Conservation (phyloP, 1,284 basidiomycete species). For the Microbotryomycetes sp. region DNA sequence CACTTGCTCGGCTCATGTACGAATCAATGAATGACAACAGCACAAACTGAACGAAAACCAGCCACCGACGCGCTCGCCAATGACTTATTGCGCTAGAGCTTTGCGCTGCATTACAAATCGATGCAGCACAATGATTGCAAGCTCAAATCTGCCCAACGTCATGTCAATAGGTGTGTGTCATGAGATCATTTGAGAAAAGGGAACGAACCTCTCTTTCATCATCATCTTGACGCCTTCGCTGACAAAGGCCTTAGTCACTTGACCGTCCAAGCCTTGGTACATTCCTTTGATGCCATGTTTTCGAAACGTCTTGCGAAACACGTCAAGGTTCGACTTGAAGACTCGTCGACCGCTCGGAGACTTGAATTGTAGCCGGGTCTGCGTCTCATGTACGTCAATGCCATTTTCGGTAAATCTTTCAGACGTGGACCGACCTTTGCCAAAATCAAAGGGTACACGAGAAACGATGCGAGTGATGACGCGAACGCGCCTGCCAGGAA, state of each 20-base stretch:
- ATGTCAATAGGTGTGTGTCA: neutral
- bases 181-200: no score
- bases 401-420: neutral
- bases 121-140: slow-evolving; percentile 18
- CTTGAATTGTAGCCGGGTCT: slow-evolving; percentile 43
- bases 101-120: neutral
- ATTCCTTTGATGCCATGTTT: slow-evolving; percentile 72
- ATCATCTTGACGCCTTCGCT: slow-evolving; percentile 42
- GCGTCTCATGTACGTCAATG: slow-evolving; percentile 32
- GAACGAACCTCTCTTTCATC: slow-evolving; percentile 41
- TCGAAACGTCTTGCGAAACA: slow-evolving; percentile 46
- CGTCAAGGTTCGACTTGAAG: slow-evolving; percentile 30
- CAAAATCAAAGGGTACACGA: slow-evolving; percentile 30
- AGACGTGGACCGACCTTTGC: slow-evolving; percentile 19
- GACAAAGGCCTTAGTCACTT: slow-evolving; percentile 73
- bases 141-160: slow-evolving; percentile 10
- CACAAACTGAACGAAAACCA: no score
- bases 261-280: slow-evolving; percentile 76
- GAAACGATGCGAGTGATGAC: slow-evolving; percentile 39
- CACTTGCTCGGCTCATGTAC: no score
- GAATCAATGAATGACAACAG: no score
- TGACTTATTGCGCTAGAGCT: no score
- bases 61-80: no score
- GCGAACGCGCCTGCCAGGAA: slow-evolving; percentile 45
- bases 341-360: slow-evolving; percentile 36